Conservation (phyloP, 1,284 basidiomycete genomes). For the Tremellales sp. region DNA sequence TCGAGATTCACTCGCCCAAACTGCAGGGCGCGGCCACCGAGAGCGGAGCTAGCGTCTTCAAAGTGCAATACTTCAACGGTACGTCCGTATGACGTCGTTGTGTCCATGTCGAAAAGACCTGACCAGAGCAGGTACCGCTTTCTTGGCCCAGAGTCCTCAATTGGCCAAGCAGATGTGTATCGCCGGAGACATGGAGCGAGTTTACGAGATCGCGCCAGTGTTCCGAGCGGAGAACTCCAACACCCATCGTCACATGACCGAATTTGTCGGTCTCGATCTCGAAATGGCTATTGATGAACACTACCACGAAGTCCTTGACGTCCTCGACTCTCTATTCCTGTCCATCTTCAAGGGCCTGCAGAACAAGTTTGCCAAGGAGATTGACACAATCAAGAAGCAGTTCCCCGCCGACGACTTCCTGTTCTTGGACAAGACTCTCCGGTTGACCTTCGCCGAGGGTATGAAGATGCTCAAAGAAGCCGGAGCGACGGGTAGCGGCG, state of each 20-base stretch:
- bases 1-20: constrained; percentile 97
- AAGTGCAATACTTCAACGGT: constrained; percentile 97
- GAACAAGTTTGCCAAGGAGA: constrained; percentile 71
- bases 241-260: constrained; percentile 96
- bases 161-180: constrained; percentile 99
- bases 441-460: constrained; percentile 80
- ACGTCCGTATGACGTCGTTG: constrained; percentile 18
- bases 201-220: constrained; percentile 93
- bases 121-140: constrained; percentile 67
- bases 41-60: constrained; percentile 94
- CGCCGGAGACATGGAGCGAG: constrained; percentile 94
- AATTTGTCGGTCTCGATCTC: constrained; percentile 97
- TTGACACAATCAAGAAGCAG: constrained; percentile 75
- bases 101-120: too few species aligned
- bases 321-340: constrained; percentile 77
- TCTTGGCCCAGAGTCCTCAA: constrained; percentile 94
- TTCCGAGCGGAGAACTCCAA: constrained; percentile 99
- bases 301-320: constrained; percentile 91
- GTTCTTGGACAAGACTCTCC: constrained; percentile 74
- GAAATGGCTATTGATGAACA: constrained; percentile 99
- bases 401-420: constrained; percentile 89
- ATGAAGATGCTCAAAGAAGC: constrained; percentile 79
- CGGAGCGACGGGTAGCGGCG: constrained; percentile 58
- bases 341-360: constrained; percentile 77
- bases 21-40: constrained; percentile 96